Evolutionary conservation across 2,329 filamentous ascomycete genomes (phyloP), one percentile per base, ranked within the genome.

Genomic region (Exophiala sideris): DNA sequence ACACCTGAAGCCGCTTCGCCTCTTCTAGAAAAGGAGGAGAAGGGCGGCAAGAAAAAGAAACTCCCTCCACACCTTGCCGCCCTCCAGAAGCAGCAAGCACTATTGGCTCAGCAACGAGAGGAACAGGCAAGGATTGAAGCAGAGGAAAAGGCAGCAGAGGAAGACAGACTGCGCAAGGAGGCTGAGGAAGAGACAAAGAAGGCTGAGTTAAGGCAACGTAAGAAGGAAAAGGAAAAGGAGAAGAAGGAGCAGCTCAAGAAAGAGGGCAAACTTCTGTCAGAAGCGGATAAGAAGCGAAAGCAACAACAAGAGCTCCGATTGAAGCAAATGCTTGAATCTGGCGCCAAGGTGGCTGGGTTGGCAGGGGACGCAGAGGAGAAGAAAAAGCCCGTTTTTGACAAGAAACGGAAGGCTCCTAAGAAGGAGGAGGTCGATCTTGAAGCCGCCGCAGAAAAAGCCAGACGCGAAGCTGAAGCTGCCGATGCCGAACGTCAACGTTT

Each of bases 1-100:
- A 79, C 79, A 67, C 68, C 72, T 32, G 73, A 75, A 50, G 65
- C 71, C 38, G 71, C 76, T 11, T 73, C 73, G 33, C 68, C 75
- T 32, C 66, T 74, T 12, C 65, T 70, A 18, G 85, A 82, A 38
- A 96, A 96, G 78, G 86, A 85, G 65, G 97, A 96, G 82, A 99
- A 97, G 77, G 65, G 65, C 24, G 85, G 83, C 41, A 96, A 96
- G 78, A 87, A 86, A 67, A 97, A 95, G 83, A 99, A 97, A 77
- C 65, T 97, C 14, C 87, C 88, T 38, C 70, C 71, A 36, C 71
- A 76, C 52, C 73, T 81, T 64, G 72, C 73, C 34, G 76, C 77
- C 53, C 67, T 78, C 34, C 76, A 77, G 62, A 77, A 68, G 60
- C 76, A 78, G 64, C 75, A 78, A 60, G 76, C 78, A 62, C 65